Evolutionary conservation across 148 eudicot genomes (phyloP).

Genomic region (Beta vulgaris): DNA sequence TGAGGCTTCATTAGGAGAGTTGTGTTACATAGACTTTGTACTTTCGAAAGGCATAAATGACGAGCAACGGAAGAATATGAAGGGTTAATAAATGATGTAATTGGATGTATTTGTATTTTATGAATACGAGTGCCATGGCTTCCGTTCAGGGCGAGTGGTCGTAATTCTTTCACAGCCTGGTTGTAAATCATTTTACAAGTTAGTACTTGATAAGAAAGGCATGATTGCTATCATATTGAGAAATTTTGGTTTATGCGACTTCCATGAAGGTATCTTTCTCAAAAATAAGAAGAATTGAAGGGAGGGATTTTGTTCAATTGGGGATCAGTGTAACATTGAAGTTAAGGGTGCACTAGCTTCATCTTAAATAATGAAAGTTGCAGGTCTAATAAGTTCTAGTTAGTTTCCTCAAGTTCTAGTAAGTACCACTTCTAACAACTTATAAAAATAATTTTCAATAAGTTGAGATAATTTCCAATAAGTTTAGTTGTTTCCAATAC

Average conservation of each 20-base stretch:
- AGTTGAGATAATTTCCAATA: no score
- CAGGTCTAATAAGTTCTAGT: background rate
- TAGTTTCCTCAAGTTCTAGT: background rate
- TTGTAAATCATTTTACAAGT: background rate
- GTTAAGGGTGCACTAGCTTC: background rate
- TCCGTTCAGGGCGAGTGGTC: no score
- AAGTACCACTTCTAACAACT: no score
- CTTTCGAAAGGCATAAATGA: no score
- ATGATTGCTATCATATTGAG: background rate
- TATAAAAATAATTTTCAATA: no score
- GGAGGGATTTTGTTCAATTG: background rate
- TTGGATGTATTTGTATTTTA: no score
- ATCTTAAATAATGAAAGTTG: no score
- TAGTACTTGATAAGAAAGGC: background rate
- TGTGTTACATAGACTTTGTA: background rate
- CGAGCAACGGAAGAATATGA: no score
- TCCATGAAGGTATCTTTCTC: background rate
- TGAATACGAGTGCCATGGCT: no score
- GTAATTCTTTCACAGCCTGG: no score
- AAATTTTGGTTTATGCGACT: background rate
- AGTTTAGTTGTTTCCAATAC: no score
- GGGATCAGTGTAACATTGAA: background rate
- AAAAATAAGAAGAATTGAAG: background rate
- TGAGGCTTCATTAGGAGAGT: background rate
- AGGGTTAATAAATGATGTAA: no score